Base-by-base conservation (phyloP, 768 basidiomycete genomes). In the Suillus brevipes region DNA sequence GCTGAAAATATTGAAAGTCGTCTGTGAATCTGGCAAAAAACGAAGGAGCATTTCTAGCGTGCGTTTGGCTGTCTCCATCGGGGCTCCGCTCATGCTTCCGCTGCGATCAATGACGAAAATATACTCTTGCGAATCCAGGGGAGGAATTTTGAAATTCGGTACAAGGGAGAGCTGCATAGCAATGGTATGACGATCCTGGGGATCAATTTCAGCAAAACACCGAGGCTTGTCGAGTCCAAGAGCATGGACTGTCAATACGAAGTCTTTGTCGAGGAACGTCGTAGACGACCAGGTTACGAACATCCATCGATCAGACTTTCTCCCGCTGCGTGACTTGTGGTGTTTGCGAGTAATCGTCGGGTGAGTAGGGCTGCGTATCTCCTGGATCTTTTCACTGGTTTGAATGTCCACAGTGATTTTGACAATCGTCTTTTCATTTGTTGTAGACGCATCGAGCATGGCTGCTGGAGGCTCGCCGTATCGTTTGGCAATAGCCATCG, bases 71-170 rank as follows among this genome's bases (percentile, higher is more conserved):
- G 77, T 81, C 42, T 78, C 77, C 3, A 88, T 83, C 6, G 82
- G 69, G 13, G 31, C 47, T 28, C 72, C 72, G 0, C 0, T 0
- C 88, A 89, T 89, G 59, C 84, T 87, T 0, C 84, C 82, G 23
- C 83, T 86, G 56, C 87, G 76, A 66, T 89, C 88, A 13, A 89
- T 75, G 8, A 89, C 63, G 66, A 89, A 89, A 0, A 89, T 74
- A 62, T 84, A 89, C 64, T 89, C 88, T 60, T 87, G 86, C 0
- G 75, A 69, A 13, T 65, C 64, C 1, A 85, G 69, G 1, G 78
- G 77, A 1, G 81, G 79, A 4, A 86, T 68, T 23, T 76, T 70
- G 64, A 84, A 83, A 50, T 80, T 82, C 1, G 87, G 86, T 5
- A 89, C 80, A n/a, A 89, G 70, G 0, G 81, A 83, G 40, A 87